Percentiles rank a stretch among this genome's conserved stretches.
Conservation (phyloP, 805 yeast species). For the Wickerhamiella hasegawae region DNA sequence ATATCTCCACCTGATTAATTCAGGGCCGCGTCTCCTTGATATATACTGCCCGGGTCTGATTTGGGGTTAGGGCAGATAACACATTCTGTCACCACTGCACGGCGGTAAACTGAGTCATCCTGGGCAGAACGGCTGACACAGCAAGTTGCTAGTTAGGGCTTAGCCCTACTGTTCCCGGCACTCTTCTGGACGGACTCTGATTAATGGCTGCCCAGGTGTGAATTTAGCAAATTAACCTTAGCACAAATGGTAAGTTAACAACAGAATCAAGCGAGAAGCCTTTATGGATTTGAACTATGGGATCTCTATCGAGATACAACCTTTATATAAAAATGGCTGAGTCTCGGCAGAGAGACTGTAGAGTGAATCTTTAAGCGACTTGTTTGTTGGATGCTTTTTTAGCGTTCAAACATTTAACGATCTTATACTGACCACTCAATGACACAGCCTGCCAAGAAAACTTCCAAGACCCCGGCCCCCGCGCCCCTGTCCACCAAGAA, state of each 20-base stretch:
- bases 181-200: no score
- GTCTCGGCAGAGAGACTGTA: conserved; percentile 19
- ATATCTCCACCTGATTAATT: no score
- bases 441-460: conserved; percentile 42
- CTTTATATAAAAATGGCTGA: conserved; percentile 4
- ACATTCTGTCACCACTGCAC: no score
- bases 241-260: not conserved
- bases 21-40: no score
- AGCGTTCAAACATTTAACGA: not conserved
- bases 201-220: no score
- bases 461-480: conserved; percentile 98
- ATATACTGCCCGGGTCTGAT: no score
- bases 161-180: no score
- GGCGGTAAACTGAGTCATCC: no score
- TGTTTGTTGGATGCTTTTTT: not conserved
- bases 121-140: no score
- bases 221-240: not conserved
- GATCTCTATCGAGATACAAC: not conserved
- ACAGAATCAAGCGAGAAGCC: not conserved
- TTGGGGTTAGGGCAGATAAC: no score
- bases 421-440: conserved; percentile 18
- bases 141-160: no score
- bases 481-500: conserved; percentile 26
- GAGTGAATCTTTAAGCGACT: conserved; percentile 17
- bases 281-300: not conserved